A percentile compares a stretch with the other conserved stretches of the same genome.
Conservation (phyloP, 73 alveolate species). For the Paramecium biaurelia region DNA sequence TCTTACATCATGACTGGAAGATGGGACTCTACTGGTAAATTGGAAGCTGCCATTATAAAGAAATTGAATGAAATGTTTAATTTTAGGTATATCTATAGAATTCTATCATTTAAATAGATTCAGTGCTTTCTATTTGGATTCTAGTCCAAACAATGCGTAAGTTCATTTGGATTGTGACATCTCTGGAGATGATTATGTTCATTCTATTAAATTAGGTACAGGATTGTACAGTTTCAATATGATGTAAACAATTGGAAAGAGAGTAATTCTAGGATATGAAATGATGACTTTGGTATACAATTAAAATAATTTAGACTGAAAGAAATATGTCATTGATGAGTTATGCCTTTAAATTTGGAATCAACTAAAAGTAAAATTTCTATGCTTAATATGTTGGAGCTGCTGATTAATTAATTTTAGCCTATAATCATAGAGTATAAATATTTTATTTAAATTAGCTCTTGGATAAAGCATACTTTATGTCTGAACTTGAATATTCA, state of each 20-base stretch:
- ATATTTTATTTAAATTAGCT: background rate
- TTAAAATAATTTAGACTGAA: background rate
- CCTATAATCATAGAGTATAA: constrained; percentile 55
- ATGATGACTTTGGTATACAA: constrained; percentile 27
- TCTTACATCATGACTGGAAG: constrained; percentile 53
- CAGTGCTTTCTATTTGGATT: constrained; percentile 8
- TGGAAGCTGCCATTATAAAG: constrained; percentile 60
- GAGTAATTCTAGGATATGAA: constrained; percentile 54
- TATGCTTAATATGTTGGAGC: constrained; percentile 52
- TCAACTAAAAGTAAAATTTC: background rate
- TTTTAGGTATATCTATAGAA: background rate
- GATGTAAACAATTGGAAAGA: constrained; percentile 58
- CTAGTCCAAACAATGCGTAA: constrained; percentile 26
- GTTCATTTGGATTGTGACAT: background rate
- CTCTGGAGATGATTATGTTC: constrained; percentile 56
- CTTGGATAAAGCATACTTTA: constrained; percentile 50
- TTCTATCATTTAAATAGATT: background rate
- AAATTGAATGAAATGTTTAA: constrained; percentile 37
- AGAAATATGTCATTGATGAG: constrained; percentile 56
- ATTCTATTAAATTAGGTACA: constrained; percentile 38
- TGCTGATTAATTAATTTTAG: constrained; percentile 40
- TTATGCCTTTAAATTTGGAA: constrained; percentile 37
- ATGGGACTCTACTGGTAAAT: constrained; percentile 64
- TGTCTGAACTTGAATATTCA: constrained; percentile 42
- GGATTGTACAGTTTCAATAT: constrained; percentile 51